phyloP scores from a whole-genome alignment of 495 filamentous ascomycete species.

The Parathielavia appendiculata region DNA sequence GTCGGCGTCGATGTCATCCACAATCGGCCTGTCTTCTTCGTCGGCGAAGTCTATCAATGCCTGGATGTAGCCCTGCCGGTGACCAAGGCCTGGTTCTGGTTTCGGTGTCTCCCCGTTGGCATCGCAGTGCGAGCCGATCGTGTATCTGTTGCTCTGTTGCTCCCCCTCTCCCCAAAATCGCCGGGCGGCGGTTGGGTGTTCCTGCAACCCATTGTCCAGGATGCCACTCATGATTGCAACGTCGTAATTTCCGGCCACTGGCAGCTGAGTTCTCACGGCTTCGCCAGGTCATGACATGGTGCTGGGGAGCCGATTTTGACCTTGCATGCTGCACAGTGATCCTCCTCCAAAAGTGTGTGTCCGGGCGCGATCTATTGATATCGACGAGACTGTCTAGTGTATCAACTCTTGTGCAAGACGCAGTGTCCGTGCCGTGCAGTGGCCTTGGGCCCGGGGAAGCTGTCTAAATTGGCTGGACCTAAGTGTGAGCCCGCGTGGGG shows the following conservation, averaged over 20 bases:
- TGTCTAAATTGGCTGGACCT: neutral
- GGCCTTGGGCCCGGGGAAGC: neutral
- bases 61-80: slow-evolving; percentile 17
- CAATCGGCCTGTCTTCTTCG: slow-evolving; percentile 3
- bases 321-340: slow-evolving; percentile 1
- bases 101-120: neutral
- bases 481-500: no score
- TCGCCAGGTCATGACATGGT: slow-evolving; percentile 13
- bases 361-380: neutral
- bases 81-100: neutral
- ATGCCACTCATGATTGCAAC: slow-evolving; percentile 17
- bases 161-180: slow-evolving; percentile 4
- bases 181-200: slow-evolving; percentile 10
- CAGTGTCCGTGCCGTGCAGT: slow-evolving; percentile 9
- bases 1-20: slow-evolving; percentile 26
- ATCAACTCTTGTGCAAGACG: neutral
- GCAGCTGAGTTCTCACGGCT: neutral
- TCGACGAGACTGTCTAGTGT: neutral
- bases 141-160: neutral
- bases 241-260: slow-evolving; percentile 19
- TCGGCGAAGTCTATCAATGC: slow-evolving; percentile 23
- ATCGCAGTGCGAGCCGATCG: neutral
- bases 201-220: slow-evolving; percentile 12
- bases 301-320: neutral
- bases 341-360: neutral